Evolutionary conservation across 768 basidiomycete genomes (phyloP).

Genomic region (Termitomyces sp.): DNA sequence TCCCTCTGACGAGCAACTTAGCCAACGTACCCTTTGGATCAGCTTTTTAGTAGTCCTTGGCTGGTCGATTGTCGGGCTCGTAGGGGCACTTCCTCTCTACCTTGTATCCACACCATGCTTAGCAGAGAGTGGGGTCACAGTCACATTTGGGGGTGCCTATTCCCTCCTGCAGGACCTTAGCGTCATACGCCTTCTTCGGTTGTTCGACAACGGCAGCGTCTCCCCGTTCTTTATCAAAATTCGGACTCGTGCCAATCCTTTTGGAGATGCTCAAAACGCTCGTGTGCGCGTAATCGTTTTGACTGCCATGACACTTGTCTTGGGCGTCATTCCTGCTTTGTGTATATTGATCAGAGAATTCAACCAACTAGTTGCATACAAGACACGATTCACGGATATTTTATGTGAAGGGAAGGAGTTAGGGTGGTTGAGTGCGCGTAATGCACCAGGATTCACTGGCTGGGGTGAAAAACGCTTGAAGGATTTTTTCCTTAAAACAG

Average conservation of each 20-base stretch:
- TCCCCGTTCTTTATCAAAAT: constrained; percentile 24
- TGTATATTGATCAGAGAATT: constrained; percentile 63
- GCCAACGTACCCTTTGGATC: constrained; percentile 65
- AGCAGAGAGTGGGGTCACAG: constrained; percentile 37
- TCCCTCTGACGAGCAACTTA: constrained; percentile 71
- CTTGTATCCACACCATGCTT: constrained; percentile 66
- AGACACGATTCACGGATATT: constrained; percentile 53
- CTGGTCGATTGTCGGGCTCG: constrained; percentile 65
- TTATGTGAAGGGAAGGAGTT: constrained; percentile 68
- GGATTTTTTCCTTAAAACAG: constrained; percentile 58
- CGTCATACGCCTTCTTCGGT: constrained; percentile 63
- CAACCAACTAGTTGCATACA: constrained; percentile 45
- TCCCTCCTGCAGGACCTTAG: constrained; percentile 73
- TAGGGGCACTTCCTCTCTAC: constrained; percentile 70
- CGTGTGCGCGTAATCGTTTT: constrained; percentile 65
- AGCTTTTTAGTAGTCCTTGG: constrained; percentile 57
- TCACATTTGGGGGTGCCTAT: constrained; percentile 50
- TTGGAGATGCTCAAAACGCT: constrained; percentile 32
- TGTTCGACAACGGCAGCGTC: constrained; percentile 41
- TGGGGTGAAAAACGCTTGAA: constrained; percentile 75
- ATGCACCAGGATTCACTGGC: constrained; percentile 61
- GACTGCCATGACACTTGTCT: constrained; percentile 51
- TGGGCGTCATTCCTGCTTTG: constrained; percentile 63
- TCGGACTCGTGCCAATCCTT: constrained; percentile 25
- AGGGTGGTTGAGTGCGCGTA: constrained; percentile 62